These are phyloP conservation scores for Pyrenophora graminea DNA, from an alignment of 2,329 filamentous ascomycete genomes.

Conservation along the genomic window DNA sequence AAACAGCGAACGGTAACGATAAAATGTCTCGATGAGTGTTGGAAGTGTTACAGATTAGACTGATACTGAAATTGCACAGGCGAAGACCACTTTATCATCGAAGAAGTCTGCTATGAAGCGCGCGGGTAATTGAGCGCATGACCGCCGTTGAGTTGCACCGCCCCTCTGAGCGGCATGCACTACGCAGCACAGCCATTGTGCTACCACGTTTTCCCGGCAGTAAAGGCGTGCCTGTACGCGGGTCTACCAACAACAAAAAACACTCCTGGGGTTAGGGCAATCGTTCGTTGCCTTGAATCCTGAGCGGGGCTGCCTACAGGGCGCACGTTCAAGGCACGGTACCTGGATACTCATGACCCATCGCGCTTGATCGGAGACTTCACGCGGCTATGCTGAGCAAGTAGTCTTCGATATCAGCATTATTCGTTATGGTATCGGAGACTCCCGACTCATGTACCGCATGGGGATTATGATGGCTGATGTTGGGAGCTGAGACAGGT, in stretches of 20 bases:
- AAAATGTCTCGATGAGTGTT: neutral
- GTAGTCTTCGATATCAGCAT: neutral
- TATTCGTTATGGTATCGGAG: neutral
- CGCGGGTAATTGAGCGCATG: neutral
- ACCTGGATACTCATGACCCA: neutral
- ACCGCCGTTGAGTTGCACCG: neutral
- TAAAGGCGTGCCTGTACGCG: no score
- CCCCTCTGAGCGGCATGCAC: neutral
- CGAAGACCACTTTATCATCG: neutral
- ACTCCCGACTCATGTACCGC: neutral
- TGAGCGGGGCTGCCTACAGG: no score
- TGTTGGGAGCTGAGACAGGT: neutral
- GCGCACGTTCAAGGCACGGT: no score
- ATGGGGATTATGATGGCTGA: slow-evolving; percentile 2
- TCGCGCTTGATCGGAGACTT: neutral
- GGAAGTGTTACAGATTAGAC: neutral
- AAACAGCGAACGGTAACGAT: slow-evolving; percentile 4
- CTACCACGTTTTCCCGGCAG: no score
- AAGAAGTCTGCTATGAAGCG: neutral
- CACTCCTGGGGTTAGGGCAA: no score
- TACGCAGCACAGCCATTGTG: no score
- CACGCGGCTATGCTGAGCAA: neutral
- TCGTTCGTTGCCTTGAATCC: no score
- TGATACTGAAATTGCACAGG: neutral
- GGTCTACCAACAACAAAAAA: no score